Evolutionary conservation across 192 early-diverging fungal species (phyloP), one percentile per base, ranked within the genome.

Genomic region (Backusella tarrabulga): DNA sequence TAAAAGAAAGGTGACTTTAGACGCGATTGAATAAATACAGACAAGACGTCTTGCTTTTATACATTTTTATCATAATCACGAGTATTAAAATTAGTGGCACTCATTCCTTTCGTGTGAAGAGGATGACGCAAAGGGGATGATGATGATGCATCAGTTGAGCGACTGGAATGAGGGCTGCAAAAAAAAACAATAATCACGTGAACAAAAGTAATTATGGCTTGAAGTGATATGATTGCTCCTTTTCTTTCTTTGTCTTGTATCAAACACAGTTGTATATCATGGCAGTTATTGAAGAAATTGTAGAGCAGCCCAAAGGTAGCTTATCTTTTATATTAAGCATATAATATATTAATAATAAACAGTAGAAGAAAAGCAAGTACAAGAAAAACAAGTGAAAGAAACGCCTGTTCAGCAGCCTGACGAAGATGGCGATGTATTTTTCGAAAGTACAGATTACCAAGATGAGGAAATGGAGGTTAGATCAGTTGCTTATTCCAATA

Each of bases 251-350:
- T 63, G 17, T 19, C 17, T 54, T 40, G 38, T 40, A 11, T 11
- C 3, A 50, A 50, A 60, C 11, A 60, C 21, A 12, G 4, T 26
- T 29, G 3, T 35, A 35, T 35, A 74, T 44, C 67, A 85, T 85
- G 84, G 84, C 84, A 19, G 52, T 85, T 63, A 85, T 85, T 42
- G 84, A 85, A 69, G 84, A 85, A 32, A 82, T 85, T 69, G 44
- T 75, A 17, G 84, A 85, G 19, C 41, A 77, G 0, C 67, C 68
- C 23, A 36, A 29, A 1, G 34, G 14, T 35, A 63, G n/a, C 19
- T 23, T 60, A 35, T 41, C 2, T 41, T 26, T 36, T 38, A 7
- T 60, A 1, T 5, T n/a, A 38, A 17, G 2, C 12, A 6, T 19
- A 11, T 32, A 19, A 34, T 0, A 21, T 32, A 34, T 36, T 36